phyloP scores from a whole-genome alignment of 495 filamentous ascomycete genomes.

The Polyplosphaeria fusca region DNA sequence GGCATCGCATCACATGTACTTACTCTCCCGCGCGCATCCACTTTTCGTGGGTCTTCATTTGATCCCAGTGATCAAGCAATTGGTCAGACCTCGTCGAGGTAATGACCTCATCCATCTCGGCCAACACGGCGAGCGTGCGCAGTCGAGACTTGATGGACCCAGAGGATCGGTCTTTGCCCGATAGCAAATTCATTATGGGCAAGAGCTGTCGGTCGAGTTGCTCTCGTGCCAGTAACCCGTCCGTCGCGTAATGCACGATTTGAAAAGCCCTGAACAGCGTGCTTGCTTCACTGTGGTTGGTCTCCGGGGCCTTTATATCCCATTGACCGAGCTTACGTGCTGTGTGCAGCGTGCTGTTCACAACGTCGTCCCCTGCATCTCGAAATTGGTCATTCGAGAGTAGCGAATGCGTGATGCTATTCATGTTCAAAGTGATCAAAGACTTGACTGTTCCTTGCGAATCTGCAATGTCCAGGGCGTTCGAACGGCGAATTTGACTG shows the following conservation, averaged over 20 bases:
- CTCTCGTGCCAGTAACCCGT: constrained; percentile 48
- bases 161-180: constrained; percentile 54
- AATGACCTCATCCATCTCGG: constrained; percentile 77
- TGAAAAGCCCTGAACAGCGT: constrained; percentile 79
- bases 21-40: constrained; percentile 82
- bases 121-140: constrained; percentile 69
- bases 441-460: constrained; percentile 56
- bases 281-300: constrained; percentile 58
- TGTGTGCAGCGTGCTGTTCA: constrained; percentile 70
- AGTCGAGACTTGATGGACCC: constrained; percentile 59
- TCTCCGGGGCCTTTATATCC: constrained; percentile 75
- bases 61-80: constrained; percentile 58
- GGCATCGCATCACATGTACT: no score
- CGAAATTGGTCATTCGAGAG: constrained; percentile 56
- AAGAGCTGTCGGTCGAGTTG: constrained; percentile 64
- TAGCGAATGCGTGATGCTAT: constrained; percentile 70
- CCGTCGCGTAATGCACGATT: constrained; percentile 64
- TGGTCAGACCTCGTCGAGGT: constrained; percentile 55
- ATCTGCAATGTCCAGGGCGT: constrained; percentile 41
- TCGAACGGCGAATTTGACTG: constrained; percentile 63
- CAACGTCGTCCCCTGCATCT: constrained; percentile 47
- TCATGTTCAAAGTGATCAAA: constrained; percentile 62
- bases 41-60: constrained; percentile 60
- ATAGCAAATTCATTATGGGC: constrained; percentile 58
- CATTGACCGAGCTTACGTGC: constrained; percentile 86